Evolutionary conservation across 768 basidiomycete genomes (phyloP), one percentile per base, ranked within the genome.

Genomic region (Epithele typhae): DNA sequence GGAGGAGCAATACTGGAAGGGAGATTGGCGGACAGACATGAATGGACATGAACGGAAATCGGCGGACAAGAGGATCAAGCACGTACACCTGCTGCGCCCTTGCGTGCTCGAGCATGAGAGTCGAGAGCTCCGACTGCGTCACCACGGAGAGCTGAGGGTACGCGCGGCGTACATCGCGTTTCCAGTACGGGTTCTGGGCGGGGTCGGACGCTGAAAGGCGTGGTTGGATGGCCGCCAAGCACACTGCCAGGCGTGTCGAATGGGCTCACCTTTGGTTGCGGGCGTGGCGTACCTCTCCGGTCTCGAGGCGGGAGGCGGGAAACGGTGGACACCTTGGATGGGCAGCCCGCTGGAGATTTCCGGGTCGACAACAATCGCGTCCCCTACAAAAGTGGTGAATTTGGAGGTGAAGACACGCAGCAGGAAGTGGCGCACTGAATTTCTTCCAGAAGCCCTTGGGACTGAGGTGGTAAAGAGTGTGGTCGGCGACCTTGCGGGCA

Each of bases 381-480:
- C 90, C 46, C 91, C 92, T 95, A 68, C 25, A 35, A 10, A 24
- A 23, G 25, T 43, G 8, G 7, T 8, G 17, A 22, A 30, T 19
- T 6, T 21, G 21, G 32, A 12, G 24, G 25, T 51, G 40, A 43
- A 37, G 23, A 10, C 39, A 18, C 17, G 37, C n/a, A n/a, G n/a
- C n/a, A n/a, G n/a, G n/a, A n/a, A n/a, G 5, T 12, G 18, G 19
- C 32, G 30, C 57, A 92, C 92, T 81, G 62, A 96, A 92, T 72
- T 87, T 92, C 80, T 94, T 95, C 93, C 93, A 95, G 65, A 95
- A 94, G 8, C 93, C 92, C 67, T 85, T 82, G 21, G 87, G 84
- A 59, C 79, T 81, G 58, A 92, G 78, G 63, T 96, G 93, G 68
- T 96, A 96, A 37, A 92, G 76, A 3, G 89, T 93, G 30, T 86